Evolutionary conservation across 1,139 yeast genomes (phyloP), one percentile per base, ranked within the genome.

Genomic region (Schwanniomyces etchellsii): DNA sequence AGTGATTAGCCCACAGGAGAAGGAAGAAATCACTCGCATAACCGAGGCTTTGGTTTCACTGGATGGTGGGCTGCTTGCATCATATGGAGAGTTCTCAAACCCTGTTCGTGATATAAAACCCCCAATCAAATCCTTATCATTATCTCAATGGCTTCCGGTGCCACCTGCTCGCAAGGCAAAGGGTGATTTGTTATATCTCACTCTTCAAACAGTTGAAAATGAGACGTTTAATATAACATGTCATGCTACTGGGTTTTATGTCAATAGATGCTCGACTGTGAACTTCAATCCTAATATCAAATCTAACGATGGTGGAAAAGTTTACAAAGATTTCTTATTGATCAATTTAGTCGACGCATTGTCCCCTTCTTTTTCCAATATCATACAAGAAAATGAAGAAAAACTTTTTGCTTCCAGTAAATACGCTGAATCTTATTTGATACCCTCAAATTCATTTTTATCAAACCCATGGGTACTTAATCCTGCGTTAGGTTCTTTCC

Each of bases 81-180:
- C 23, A 2, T 31, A 31, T 16, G 46, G 49, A 3, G 28, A 40
- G 5, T 55, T 55, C 28, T 47, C 45, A 30, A 47, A 48, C 24
- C 40, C 54, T 10, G 43, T 42, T 34, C 48, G 46, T 24, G 41
- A 45, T 22, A 45, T 61, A 35, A 56, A 48, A 35, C 43, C 53
- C 15, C 73, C 74, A 17, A 64, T 88, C 37, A 71, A 67, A 40
- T 67, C 80, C 0, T 60, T 82, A 31, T 61, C 69, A 32, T 52
- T 86, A 29, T 83, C 96, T n/a, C 76, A 77, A 35, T 89, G 96
- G 93, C 80, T 85, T 40, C 93, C 95, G 9, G 86, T 81, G 13
- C 88, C 95, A n/a, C 64, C 77, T 5, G 63, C 70, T 28, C 79
- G 72, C 49, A 61, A 63, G 35, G 40, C 70, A 18, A 74, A 70